Base-by-base conservation (phyloP, 2,329 filamentous ascomycete species). In the Ampelomyces quisqualis region DNA sequence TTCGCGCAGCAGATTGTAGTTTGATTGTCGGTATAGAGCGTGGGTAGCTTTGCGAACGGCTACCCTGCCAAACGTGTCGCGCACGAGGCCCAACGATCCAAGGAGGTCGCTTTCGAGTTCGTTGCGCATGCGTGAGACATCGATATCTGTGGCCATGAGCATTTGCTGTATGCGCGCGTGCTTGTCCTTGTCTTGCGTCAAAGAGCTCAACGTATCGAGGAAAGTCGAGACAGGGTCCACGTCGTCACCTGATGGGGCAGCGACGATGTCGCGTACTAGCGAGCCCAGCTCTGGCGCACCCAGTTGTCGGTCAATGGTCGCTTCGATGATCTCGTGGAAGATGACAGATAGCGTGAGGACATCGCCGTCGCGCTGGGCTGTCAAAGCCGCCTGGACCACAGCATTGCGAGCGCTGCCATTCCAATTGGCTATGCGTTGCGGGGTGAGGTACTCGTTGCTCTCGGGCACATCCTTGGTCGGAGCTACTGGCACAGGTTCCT, bases 1-100 rank as follows among this genome's bases (percentile, higher is more conserved):
- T 71, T 98, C 93, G 30, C 93, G 84, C 14, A 98, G 75, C 6
- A 98, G 74, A 60, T 98, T 98, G 74, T 95, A 97, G 68, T 95
- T 97, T 10, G 91, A 89, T 69, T 97, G 93, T 45, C 90, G 85
- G 67, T 98, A 98, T 1, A 98, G 78, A 4, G 93, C 77, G 57
- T 96, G 95, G 6, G 93, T 98, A 34, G 90, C 87, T 61, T 94
- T 90, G 40, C 91, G 84, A 51, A 95, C 90, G 11, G 86, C 85
- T 63, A 93, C 82, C 53, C 85, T 85, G 42, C 80, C 76, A 66
- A 97, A 98, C 5, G 85, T 91, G n/a, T 85, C 82, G 34, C 90
- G 81, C 34, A 95, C 88, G 29, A 98, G 75, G 7, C 86, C 86
- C 10, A 96, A 73, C 19, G 85, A 78, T 57, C 86, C 81, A 8